Evolutionary conservation across 2,329 filamentous ascomycete species (phyloP).

Genomic region (Byssoonygena ceratinophila): DNA sequence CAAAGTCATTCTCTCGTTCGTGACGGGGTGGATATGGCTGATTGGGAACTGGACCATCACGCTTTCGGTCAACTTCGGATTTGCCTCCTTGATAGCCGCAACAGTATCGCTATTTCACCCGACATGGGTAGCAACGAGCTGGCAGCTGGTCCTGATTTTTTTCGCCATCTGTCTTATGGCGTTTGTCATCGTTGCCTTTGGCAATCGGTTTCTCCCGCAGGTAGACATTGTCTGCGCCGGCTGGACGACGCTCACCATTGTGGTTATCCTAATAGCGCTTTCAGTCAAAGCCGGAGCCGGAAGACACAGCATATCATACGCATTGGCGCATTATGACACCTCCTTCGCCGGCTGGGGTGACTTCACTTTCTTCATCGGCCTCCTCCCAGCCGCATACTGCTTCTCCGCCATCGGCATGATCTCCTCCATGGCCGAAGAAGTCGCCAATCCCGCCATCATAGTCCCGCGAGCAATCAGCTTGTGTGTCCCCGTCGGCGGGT

Average conservation of each 20-base stretch:
- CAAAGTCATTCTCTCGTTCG: conserved; percentile 41
- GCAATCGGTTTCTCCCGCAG: conserved; percentile 56
- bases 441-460: conserved; percentile 42
- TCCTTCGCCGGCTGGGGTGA: conserved; percentile 30
- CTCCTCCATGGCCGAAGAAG: conserved; percentile 53
- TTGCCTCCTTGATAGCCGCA: conserved; percentile 34
- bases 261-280: conserved; percentile 48
- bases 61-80: conserved; percentile 44
- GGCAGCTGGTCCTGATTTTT: conserved; percentile 63
- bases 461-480: conserved; percentile 41
- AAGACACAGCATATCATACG: conserved; percentile 42
- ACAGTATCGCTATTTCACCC: conserved; percentile 30
- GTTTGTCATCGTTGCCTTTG: conserved; percentile 55
- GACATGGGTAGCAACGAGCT: conserved; percentile 25
- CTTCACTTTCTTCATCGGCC: conserved; percentile 54
- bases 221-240: conserved; percentile 44
- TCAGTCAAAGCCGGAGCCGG: conserved; percentile 46
- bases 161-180: conserved; percentile 55
- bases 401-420: conserved; percentile 55
- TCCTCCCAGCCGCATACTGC: conserved; percentile 49
- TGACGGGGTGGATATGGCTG: conserved; percentile 46
- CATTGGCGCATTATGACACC: conserved; percentile 12
- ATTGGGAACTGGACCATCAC: conserved; percentile 46
- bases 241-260: conserved; percentile 47
- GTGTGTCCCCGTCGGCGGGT: conserved; percentile 36